phyloP scores from a whole-genome alignment of 371 early-diverging fungal species.

The Mycotypha africana region DNA sequence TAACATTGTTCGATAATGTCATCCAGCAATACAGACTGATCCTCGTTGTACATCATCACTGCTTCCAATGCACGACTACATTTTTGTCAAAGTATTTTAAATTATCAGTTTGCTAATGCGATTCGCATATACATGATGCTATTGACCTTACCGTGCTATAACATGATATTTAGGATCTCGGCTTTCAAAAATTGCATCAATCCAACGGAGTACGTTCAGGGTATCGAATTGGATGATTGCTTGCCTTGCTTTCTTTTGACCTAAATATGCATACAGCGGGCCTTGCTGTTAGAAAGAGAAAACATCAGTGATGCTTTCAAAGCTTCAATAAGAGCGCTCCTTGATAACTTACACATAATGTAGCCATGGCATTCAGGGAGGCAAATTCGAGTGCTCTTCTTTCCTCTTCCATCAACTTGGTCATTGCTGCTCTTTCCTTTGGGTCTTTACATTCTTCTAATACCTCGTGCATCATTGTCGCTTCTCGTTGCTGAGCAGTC shows the following conservation, averaged over 20 bases:
- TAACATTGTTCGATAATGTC: slow-evolving; percentile 73
- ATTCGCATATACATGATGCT: not conserved
- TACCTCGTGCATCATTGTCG: slow-evolving; percentile 66
- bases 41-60: slow-evolving; percentile 66
- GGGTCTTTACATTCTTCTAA: slow-evolving; percentile 74
- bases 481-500: slow-evolving; percentile 65
- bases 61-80: slow-evolving; percentile 55
- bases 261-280: slow-evolving; percentile 62
- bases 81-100: not conserved
- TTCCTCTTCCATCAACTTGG: slow-evolving; percentile 71
- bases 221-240: slow-evolving; percentile 55
- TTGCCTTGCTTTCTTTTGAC: slow-evolving; percentile 55
- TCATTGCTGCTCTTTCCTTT: slow-evolving; percentile 58
- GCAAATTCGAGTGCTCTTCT: slow-evolving; percentile 71
- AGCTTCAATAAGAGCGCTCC: not conserved
- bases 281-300: slow-evolving; percentile 46
- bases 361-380: slow-evolving; percentile 84
- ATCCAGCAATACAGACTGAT: slow-evolving; percentile 59
- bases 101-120: too few relatives aligned
- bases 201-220: slow-evolving; percentile 56
- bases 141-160: slow-evolving; percentile 34
- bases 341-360: slow-evolving; percentile 65
- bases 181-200: slow-evolving; percentile 65
- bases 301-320: not conserved
- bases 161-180: slow-evolving; percentile 41